Evolutionary conservation across 257 asterid genomes (phyloP).

Genomic region (Solanum etuberosum): DNA sequence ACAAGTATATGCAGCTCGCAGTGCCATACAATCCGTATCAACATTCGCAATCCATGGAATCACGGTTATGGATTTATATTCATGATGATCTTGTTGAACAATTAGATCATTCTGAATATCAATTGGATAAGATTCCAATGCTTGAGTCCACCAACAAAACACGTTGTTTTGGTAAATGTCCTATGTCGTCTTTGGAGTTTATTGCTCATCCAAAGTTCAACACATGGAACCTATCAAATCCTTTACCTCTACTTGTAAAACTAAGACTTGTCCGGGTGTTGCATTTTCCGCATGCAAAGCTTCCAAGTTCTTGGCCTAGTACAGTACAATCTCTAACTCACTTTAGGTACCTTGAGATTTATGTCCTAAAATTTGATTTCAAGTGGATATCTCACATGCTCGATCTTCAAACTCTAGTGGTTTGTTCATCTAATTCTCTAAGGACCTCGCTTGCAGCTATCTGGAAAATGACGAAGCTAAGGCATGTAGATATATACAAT

Average conservation of each 20-base stretch:
- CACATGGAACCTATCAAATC: background rate
- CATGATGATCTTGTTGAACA: background rate
- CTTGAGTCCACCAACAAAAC: background rate
- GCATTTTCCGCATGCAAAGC: rapidly evolving
- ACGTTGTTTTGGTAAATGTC: background rate
- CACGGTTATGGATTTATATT: background rate
- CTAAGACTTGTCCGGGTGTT: background rate
- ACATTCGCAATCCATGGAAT: background rate
- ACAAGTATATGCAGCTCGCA: background rate
- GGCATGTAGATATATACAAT: rapidly evolving
- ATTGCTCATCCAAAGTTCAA: background rate
- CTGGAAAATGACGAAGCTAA: background rate
- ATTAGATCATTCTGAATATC: background rate
- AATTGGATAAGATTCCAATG: background rate
- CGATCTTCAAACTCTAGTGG: background rate
- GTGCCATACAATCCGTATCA: background rate
- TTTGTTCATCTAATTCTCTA: background rate
- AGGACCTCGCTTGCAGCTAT: background rate
- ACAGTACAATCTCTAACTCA: background rate
- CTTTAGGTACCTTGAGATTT: background rate
- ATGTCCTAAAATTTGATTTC: background rate
- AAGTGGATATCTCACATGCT: background rate
- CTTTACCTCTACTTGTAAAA: background rate
- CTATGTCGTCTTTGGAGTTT: background rate
- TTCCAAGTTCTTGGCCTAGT: background rate